These are phyloP conservation scores for Debaryomycetaceae sp. DNA, from an alignment of 1,139 yeast species.

Conservation along the genomic window DNA sequence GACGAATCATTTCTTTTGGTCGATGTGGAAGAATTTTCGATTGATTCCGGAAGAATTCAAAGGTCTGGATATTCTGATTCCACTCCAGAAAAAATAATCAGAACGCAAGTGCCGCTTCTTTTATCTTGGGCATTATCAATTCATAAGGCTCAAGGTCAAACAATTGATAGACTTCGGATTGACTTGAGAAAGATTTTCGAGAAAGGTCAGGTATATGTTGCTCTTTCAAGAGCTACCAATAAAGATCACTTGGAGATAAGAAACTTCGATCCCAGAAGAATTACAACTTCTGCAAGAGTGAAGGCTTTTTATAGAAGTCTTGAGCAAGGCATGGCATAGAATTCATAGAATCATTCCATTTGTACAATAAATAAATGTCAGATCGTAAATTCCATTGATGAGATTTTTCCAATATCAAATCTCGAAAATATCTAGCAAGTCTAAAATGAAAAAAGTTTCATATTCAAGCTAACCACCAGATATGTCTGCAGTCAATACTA, in stretches of 20 bases:
- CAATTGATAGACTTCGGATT: constrained; percentile 72
- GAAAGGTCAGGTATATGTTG: constrained; percentile 86
- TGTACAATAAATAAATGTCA: background rate
- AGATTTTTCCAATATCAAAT: too few species aligned
- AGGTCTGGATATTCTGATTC: constrained; percentile 4
- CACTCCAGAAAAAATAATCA: constrained; percentile 21
- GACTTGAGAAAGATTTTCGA: constrained; percentile 72
- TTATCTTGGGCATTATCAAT: constrained; percentile 89
- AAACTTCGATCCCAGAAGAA: constrained; percentile 63
- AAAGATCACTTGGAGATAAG: constrained; percentile 69
- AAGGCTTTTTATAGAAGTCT: constrained; percentile 57
- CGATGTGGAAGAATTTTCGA: constrained; percentile 68
- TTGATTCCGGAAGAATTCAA: constrained; percentile 24
- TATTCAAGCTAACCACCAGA: too few species aligned
- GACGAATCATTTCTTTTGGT: constrained; percentile 41
- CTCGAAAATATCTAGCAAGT: too few species aligned
- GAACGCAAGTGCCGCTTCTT: constrained; percentile 69
- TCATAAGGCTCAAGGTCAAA: constrained; percentile 92
- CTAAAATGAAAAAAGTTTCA: too few species aligned
- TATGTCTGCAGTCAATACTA: too few species aligned
- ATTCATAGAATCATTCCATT: background rate
- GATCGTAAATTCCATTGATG: too few species aligned
- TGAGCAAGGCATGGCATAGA: constrained; percentile 9
- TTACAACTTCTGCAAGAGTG: constrained; percentile 65
- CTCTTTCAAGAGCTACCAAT: constrained; percentile 82